Evolutionary conservation across 768 basidiomycete species (phyloP).

Genomic region (Calocybe cyanea): DNA sequence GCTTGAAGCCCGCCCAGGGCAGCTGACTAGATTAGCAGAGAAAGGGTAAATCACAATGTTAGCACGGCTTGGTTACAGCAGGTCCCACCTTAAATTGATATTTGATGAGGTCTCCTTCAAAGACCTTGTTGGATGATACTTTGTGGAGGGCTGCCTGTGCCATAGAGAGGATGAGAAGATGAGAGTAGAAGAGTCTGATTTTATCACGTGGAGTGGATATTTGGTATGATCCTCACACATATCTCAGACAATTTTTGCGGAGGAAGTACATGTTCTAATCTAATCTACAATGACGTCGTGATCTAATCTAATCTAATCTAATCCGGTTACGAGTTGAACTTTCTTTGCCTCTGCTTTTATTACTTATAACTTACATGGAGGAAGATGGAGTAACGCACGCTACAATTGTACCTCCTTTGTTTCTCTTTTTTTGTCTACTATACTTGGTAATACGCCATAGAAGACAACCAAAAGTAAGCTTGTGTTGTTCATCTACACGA

Average conservation of each 20-base stretch:
- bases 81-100: constrained; percentile 72
- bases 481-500: neutral
- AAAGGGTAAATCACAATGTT: constrained; percentile 2
- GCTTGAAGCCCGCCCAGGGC: constrained; percentile 67
- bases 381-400: constrained; percentile 9
- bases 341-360: neutral
- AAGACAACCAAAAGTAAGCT: constrained; percentile 8
- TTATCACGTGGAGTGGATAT: too few relatives aligned
- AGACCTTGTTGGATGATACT: constrained; percentile 74
- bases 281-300: too few relatives aligned
- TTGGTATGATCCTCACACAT: too few relatives aligned
- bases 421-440: neutral
- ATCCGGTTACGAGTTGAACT: too few relatives aligned
- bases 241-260: neutral
- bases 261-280: neutral
- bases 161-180: constrained; percentile 9
- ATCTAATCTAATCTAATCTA: constrained; percentile 1
- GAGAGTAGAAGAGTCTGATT: neutral
- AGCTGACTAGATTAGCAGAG: constrained; percentile 45
- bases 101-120: constrained; percentile 77
- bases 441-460: neutral
- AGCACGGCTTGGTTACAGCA: neutral
- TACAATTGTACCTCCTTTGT: constrained; percentile 1
- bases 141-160: constrained; percentile 42
- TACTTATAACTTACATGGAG: neutral